Base-by-base conservation (phyloP, 75 land plant genomes). In the Pinus albicaulis region DNA sequence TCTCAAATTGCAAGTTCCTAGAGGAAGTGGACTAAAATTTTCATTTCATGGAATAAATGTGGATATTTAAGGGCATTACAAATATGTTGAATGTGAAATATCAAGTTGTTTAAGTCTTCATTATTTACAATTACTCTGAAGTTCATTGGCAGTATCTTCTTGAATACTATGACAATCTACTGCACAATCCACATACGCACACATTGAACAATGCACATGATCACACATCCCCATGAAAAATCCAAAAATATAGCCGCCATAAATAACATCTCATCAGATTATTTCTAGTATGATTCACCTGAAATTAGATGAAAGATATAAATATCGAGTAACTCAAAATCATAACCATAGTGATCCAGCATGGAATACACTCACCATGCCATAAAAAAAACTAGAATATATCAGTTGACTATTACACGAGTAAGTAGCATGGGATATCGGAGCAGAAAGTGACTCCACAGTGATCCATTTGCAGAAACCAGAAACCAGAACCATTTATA, bases 391-490 rank as follows among this genome's bases (percentile, higher is more conserved):
- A 76, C 81, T 60, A 31, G 79, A 75, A 76, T 77, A 88, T 57
- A 86, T 74, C n/a, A 81, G 79, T 73, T 86, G 82, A 57, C 90
- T 81, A 64, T 88, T 83, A 57, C 89, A 88, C 41, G 90, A 88
- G 59, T 76, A 88, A 24, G 89, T 83, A 6, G 90, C 88, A 69
- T 78, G 55, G 26, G 90, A 74, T 68, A 88, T 85, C 53, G 83
- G 26, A 55, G 68, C 73, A 59, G 69, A 56, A n/a, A 56, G 59
- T 38, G 84, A 56, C 57, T 82, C 85, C 19, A 64, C 59, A 68
- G 84, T 84, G 0, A 81, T 36, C 85, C 88, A 88, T 88, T 88
- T 84, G 57, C 61, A 79, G 6, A 61, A 75, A 75, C 14, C 56
- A 53, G 74, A 53, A 60, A 75, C 5, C 56, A 72, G 34, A 68